A percentile compares a stretch with the other conserved stretches of the same genome.
Conservation (phyloP, 2,329 filamentous ascomycete genomes). For the Rhynchosporium secalis region DNA sequence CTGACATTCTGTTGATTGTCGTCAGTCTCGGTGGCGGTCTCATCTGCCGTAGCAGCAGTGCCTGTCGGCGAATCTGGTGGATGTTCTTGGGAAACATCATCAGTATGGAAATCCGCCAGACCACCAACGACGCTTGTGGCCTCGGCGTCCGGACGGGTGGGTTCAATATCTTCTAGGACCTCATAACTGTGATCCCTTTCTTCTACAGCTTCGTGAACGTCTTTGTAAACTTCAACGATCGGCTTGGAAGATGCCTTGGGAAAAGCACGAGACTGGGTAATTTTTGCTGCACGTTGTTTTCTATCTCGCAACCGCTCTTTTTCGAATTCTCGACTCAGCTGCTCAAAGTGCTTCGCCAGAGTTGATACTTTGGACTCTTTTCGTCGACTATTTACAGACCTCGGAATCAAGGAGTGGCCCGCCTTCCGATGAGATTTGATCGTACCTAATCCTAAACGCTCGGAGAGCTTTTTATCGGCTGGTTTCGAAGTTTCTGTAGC, state of each 20-base stretch:
- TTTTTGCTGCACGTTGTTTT: constrained; percentile 75
- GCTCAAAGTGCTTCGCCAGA: constrained; percentile 94
- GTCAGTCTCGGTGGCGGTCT: constrained; percentile 44
- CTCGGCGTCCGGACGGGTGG: constrained; percentile 39
- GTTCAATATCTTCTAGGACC: constrained; percentile 46
- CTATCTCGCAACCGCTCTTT: constrained; percentile 88
- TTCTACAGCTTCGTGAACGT: constrained; percentile 89
- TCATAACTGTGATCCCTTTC: constrained; percentile 71
- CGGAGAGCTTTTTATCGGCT: constrained; percentile 71
- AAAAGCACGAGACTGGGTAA: constrained; percentile 74
- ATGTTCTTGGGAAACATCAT: constrained; percentile 22
- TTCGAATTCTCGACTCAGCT: constrained; percentile 86
- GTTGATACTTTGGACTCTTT: constrained; percentile 80
- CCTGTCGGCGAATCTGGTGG: constrained; percentile 36
- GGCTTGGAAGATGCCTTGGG: constrained; percentile 92
- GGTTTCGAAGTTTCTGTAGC: constrained; percentile 35
- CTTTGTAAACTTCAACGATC: constrained; percentile 92
- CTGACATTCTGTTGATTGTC: constrained; percentile 50
- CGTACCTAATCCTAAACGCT: constrained; percentile 65
- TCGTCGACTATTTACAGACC: constrained; percentile 72
- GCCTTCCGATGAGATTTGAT: constrained; percentile 61
- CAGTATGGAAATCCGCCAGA: constrained; percentile 35
- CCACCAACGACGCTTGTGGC: constrained; percentile 37
- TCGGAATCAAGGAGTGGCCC: constrained; percentile 77
- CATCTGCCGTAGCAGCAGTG: constrained; percentile 34